Evolutionary conservation across 164 flowering plant genomes (phyloP).

Genomic region (Cinnamomum chago): DNA sequence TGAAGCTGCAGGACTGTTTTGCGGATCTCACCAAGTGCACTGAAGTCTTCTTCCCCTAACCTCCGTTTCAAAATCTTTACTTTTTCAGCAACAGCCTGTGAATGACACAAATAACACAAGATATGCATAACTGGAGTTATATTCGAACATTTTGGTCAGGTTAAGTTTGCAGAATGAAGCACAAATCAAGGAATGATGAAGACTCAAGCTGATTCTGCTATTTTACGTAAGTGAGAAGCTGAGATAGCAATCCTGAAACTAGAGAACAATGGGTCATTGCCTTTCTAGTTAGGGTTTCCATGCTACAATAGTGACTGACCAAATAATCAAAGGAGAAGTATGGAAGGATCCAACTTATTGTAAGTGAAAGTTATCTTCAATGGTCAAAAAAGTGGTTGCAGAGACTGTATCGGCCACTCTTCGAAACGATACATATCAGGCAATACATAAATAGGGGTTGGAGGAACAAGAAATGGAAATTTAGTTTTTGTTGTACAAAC

Average conservation of each 20-base stretch:
- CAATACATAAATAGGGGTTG: too few relatives aligned
- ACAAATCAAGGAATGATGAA: neutral
- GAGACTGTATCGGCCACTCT: too few relatives aligned
- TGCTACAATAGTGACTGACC: neutral
- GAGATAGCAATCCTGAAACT: neutral
- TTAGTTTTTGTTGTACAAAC: neutral
- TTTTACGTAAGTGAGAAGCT: neutral
- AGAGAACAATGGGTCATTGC: neutral
- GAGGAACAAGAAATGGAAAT: neutral
- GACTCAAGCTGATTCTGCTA: neutral
- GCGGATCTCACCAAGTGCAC: slow-evolving; percentile 69
- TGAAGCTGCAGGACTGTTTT: slow-evolving; percentile 65
- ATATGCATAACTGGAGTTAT: neutral
- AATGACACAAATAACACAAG: neutral
- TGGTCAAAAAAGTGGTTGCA: too few relatives aligned
- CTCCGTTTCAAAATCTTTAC: slow-evolving; percentile 49
- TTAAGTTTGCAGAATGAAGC: neutral
- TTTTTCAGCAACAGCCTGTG: slow-evolving; percentile 59
- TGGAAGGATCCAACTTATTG: too few relatives aligned
- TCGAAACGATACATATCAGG: too few relatives aligned
- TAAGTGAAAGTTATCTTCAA: too few relatives aligned
- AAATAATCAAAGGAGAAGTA: too few relatives aligned
- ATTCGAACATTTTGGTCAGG: neutral
- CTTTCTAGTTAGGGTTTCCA: neutral
- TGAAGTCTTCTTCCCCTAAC: slow-evolving; percentile 49